Conservation (phyloP, 176 grass and related monocot species). For the Urochloa ruziziensis region DNA sequence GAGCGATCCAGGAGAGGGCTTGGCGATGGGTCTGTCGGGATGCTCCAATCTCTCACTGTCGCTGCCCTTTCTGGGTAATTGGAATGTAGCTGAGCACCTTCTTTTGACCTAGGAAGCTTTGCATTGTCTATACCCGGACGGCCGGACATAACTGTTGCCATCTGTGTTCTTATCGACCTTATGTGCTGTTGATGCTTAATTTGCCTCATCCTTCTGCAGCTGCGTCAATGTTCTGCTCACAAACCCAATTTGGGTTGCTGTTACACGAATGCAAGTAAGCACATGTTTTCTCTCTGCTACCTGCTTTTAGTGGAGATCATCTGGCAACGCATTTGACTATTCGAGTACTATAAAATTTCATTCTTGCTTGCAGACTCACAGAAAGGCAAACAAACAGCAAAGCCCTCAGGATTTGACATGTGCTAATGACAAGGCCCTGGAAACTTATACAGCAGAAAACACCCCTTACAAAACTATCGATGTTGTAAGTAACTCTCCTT, state of each 20-base stretch:
- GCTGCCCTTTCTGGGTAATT: constrained; percentile 84
- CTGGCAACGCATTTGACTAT: not conserved
- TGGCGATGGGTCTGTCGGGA: constrained; percentile 91
- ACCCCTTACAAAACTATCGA: constrained; percentile 65
- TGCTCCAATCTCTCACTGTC: constrained; percentile 79
- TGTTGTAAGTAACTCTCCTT: constrained; percentile 46
- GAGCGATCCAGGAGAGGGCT: constrained; percentile 52
- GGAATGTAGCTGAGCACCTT: not conserved
- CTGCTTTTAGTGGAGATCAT: not conserved
- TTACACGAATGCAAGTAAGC: constrained; percentile 90
- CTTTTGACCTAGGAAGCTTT: constrained; percentile 7
- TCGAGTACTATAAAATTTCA: constrained; percentile 16
- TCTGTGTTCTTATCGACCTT: not conserved
- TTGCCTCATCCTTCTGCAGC: constrained; percentile 41
- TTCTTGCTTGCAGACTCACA: constrained; percentile 70
- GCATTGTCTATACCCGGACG: not conserved
- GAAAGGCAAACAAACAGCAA: constrained; percentile 56
- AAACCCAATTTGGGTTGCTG: constrained; percentile 92
- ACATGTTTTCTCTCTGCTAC: not conserved
- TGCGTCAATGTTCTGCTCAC: constrained; percentile 93
- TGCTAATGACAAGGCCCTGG: constrained; percentile 38
- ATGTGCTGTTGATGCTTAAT: not conserved
- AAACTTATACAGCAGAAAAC: constrained; percentile 52
- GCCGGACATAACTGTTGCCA: not conserved
- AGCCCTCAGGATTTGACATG: constrained; percentile 36